These are phyloP conservation scores for Monosporozyma solicola DNA, from an alignment of 805 yeast species.

Conservation along the genomic window DNA sequence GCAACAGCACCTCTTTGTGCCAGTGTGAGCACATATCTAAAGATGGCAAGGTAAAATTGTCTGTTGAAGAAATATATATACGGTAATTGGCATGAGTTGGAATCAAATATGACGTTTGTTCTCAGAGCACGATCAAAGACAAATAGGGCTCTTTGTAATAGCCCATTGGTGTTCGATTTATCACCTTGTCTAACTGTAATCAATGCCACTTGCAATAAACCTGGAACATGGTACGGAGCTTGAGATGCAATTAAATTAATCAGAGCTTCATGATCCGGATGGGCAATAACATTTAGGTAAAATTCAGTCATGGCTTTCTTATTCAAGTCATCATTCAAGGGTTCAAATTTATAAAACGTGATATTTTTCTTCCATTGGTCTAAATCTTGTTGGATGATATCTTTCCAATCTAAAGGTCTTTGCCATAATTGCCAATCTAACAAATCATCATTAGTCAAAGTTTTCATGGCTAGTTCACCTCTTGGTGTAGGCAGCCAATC, in stretches of 20 bases:
- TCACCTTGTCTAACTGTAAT: slow-evolving; percentile 72
- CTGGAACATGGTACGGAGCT: slow-evolving; percentile 67
- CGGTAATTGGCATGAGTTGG: slow-evolving; percentile 56
- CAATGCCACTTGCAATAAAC: slow-evolving; percentile 70
- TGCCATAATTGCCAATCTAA: slow-evolving; percentile 31
- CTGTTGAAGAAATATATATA: slow-evolving; percentile 68
- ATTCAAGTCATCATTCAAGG: slow-evolving; percentile 29
- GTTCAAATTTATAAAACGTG: slow-evolving; percentile 46
- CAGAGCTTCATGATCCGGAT: slow-evolving; percentile 73
- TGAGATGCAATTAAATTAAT: slow-evolving; percentile 44
- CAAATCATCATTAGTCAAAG: slow-evolving; percentile 35
- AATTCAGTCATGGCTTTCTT: slow-evolving; percentile 37
- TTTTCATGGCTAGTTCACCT: slow-evolving; percentile 55
- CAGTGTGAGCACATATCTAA: slow-evolving; percentile 59
- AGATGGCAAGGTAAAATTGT: slow-evolving; percentile 63
- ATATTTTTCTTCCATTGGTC: slow-evolving; percentile 35
- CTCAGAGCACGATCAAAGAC: slow-evolving; percentile 70
- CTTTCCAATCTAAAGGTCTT: slow-evolving; percentile 41
- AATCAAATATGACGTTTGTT: slow-evolving; percentile 47
- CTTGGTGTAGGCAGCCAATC: slow-evolving; percentile 69
- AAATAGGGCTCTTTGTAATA: slow-evolving; percentile 69
- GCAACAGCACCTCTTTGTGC: slow-evolving; percentile 69
- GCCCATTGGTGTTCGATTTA: slow-evolving; percentile 54
- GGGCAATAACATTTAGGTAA: slow-evolving; percentile 54
- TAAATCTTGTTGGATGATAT: slow-evolving; percentile 37